Evolutionary conservation across 495 filamentous ascomycete genomes (phyloP).

Genomic region (Penicillium roqueforti): DNA sequence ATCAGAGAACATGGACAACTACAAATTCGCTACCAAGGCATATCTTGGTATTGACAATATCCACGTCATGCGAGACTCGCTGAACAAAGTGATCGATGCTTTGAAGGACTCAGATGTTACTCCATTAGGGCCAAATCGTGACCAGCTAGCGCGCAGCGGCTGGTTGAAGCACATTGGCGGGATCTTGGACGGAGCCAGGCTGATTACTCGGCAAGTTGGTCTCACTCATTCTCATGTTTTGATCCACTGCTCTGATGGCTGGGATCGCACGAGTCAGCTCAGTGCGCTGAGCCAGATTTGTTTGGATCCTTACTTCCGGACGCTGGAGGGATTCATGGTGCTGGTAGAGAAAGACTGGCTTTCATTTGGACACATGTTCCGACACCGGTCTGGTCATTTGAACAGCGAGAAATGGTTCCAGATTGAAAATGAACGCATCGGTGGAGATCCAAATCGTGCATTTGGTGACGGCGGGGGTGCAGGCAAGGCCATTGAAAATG

Average conservation of each 20-base stretch:
- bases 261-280: conserved; percentile 95
- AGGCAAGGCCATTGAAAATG: conserved; percentile 79
- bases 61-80: conserved; percentile 93
- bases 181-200: conserved; percentile 74
- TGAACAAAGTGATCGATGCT: conserved; percentile 83
- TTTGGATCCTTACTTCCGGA: conserved; percentile 93
- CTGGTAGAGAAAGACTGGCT: conserved; percentile 98
- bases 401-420: conserved; percentile 95
- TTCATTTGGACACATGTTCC: conserved; percentile 96
- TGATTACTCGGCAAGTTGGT: conserved; percentile 86
- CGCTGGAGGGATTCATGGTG: conserved; percentile 91
- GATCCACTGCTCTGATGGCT: conserved; percentile 97
- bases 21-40: conserved; percentile 84
- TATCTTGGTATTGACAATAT: conserved; percentile 99
- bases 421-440: conserved; percentile 63
- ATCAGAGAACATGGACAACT: conserved; percentile 98
- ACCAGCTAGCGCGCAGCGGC: conserved; percentile 74
- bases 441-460: conserved; percentile 40
- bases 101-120: conserved; percentile 91
- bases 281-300: conserved; percentile 92
- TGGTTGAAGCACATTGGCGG: conserved; percentile 90
- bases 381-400: conserved; percentile 78
- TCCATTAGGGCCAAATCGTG: conserved; percentile 75
- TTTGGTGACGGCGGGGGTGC: conserved; percentile 54
- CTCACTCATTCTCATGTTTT: conserved; percentile 91